Conservation (phyloP, 805 yeast species). For the Naumovozyma baii region DNA sequence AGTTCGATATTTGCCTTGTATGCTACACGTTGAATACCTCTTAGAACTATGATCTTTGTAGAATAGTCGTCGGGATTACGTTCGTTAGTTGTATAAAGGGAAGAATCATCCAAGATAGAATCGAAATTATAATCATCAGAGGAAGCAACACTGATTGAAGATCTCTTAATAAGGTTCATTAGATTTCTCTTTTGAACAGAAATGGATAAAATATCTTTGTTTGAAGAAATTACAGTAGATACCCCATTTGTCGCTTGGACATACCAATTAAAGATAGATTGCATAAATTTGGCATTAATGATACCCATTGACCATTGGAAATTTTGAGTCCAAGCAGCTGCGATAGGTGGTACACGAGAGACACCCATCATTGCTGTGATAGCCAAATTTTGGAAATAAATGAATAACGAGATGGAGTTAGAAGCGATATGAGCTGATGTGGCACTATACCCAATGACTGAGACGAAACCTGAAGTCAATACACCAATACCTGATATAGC, state of each 20-base stretch:
- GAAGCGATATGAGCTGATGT: slow-evolving; percentile 98
- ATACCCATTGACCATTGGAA: slow-evolving; percentile 95
- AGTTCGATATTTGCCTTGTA: slow-evolving; percentile 77
- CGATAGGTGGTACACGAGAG: slow-evolving; percentile 85
- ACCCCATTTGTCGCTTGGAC: slow-evolving; percentile 90
- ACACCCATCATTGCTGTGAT: slow-evolving; percentile 95
- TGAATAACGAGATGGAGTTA: slow-evolving; percentile 82
- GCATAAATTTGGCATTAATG: slow-evolving; percentile 67
- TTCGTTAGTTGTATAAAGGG: slow-evolving; percentile 64
- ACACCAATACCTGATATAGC: slow-evolving; percentile 83
- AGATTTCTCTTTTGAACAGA: slow-evolving; percentile 58
- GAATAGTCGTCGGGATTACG: slow-evolving; percentile 44
- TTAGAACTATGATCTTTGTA: slow-evolving; percentile 64
- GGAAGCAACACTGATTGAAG: slow-evolving; percentile 23
- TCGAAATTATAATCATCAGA: slow-evolving; percentile 35
- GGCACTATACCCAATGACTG: slow-evolving; percentile 78
- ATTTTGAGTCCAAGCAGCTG: slow-evolving; percentile 96
- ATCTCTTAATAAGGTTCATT: slow-evolving; percentile 28
- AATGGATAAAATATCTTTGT: slow-evolving; percentile 58
- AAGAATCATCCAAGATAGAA: slow-evolving; percentile 41
- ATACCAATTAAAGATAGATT: slow-evolving; percentile 82
- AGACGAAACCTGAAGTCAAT: slow-evolving; percentile 75
- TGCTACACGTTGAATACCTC: slow-evolving; percentile 91
- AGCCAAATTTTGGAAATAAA: slow-evolving; percentile 89
- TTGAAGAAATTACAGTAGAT: slow-evolving; percentile 63